A percentile compares a stretch with the other conserved stretches of the same genome.
Evolutionary conservation across 768 basidiomycete genomes (phyloP).

Genomic region (Boletus reticuloceps): DNA sequence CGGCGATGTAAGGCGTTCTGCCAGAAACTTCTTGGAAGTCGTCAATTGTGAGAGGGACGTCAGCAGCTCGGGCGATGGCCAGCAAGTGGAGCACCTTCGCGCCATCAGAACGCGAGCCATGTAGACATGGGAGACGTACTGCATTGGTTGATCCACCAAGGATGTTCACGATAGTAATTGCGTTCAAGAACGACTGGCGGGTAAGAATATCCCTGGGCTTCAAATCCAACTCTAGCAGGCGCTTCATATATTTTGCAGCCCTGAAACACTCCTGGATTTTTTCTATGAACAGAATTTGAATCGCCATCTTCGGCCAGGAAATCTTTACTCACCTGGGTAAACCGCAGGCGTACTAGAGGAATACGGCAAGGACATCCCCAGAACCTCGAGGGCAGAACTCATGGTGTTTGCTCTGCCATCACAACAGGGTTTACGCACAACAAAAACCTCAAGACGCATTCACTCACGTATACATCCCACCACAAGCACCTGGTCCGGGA

Average conservation of each 20-base stretch:
- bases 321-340: conserved; percentile 50
- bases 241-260: conserved; percentile 75
- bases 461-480: conserved; percentile 81
- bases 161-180: conserved; percentile 74
- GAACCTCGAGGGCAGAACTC: conserved; percentile 79
- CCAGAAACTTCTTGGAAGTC: conserved; percentile 83
- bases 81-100: conserved; percentile 74
- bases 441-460: neutral
- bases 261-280: conserved; percentile 81
- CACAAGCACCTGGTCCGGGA: conserved; percentile 81
- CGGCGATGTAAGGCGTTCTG: conserved; percentile 81
- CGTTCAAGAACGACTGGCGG: conserved; percentile 75
- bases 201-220: conserved; percentile 81
- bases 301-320: neutral
- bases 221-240: conserved; percentile 70
- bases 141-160: conserved; percentile 90
- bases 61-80: conserved; percentile 81
- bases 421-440: neutral
- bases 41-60: conserved; percentile 72
- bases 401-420: conserved; percentile 73
- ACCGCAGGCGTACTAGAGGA: conserved; percentile 72
- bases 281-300: conserved; percentile 38
- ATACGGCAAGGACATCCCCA: conserved; percentile 85
- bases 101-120: conserved; percentile 4
- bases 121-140: conserved; percentile 38